phyloP scores from a whole-genome alignment of 1,139 yeast species.

The Suhomyces wounanorum region DNA sequence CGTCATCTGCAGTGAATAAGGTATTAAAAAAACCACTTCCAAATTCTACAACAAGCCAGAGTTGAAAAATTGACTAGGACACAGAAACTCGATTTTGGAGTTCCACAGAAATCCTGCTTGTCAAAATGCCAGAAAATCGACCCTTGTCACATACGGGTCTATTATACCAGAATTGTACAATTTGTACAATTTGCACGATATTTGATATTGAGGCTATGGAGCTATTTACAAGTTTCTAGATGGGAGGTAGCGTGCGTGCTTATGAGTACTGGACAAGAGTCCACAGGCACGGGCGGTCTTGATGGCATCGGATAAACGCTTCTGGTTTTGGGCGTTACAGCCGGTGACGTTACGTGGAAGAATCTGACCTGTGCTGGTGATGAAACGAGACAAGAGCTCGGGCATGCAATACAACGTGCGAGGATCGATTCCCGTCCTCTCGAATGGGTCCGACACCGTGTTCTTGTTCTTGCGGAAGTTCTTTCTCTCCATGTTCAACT shows the following conservation, averaged over 20 bases:
- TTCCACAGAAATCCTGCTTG: too few species aligned
- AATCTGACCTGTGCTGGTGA: slow-evolving; percentile 67
- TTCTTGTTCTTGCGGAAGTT: slow-evolving; percentile 19
- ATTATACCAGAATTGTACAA: too few species aligned
- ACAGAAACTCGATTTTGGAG: too few species aligned
- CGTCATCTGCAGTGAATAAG: too few species aligned
- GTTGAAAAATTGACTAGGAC: too few species aligned
- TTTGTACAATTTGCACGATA: too few species aligned
- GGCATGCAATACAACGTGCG: slow-evolving; percentile 67
- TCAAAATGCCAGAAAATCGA: too few species aligned
- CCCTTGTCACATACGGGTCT: too few species aligned
- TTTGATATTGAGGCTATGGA: slow-evolving; percentile 1
- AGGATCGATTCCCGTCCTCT: slow-evolving; percentile 61
- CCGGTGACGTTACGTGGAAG: slow-evolving; percentile 70
- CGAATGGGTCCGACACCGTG: slow-evolving; percentile 44
- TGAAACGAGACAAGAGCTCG: slow-evolving; percentile 56
- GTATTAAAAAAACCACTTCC: too few species aligned
- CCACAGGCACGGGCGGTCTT: slow-evolving; percentile 73
- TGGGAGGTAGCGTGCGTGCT: slow-evolving; percentile 50
- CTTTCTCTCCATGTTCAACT: slow-evolving; percentile 42
- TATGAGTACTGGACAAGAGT: slow-evolving; percentile 61
- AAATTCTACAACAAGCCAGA: too few species aligned
- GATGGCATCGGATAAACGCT: slow-evolving; percentile 63
- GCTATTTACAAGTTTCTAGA: slow-evolving; percentile 33
- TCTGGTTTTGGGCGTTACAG: slow-evolving; percentile 60